phyloP scores from a whole-genome alignment of 345 rosid genomes.

The Sisymbrium altissimum region DNA sequence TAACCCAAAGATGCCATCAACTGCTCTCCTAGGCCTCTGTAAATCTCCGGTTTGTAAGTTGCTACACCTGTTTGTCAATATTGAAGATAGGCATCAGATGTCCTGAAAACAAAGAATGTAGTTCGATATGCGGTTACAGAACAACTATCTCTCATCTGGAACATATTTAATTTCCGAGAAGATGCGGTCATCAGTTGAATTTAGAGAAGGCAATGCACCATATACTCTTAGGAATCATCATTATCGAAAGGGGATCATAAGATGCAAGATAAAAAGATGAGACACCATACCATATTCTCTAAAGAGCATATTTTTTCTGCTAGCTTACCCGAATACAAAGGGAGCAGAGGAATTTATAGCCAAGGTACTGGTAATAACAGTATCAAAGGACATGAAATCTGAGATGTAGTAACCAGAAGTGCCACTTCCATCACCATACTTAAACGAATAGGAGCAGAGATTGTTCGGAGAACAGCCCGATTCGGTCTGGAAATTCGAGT shows the following conservation, averaged over 20 bases:
- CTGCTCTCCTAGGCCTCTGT: slow-evolving; percentile 77
- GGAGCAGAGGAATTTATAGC: slow-evolving; percentile 57
- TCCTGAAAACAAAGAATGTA: neutral
- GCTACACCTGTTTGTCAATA: slow-evolving; percentile 66
- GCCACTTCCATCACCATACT: slow-evolving; percentile 97
- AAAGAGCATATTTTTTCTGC: neutral
- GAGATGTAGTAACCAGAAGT: slow-evolving; percentile 82
- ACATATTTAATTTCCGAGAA: neutral
- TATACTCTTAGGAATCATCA: neutral
- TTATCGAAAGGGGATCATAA: neutral
- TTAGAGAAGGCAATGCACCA: neutral
- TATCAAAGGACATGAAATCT: slow-evolving; percentile 59
- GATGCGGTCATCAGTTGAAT: neutral
- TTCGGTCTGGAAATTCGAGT: slow-evolving; percentile 58
- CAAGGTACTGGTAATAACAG: slow-evolving; percentile 49
- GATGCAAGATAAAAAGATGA: neutral
- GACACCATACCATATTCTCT: too few relatives aligned
- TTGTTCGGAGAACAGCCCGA: slow-evolving; percentile 59
- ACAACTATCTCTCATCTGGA: neutral
- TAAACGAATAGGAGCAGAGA: slow-evolving; percentile 69
- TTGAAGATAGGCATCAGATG: slow-evolving; percentile 16
- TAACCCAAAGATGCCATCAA: slow-evolving; percentile 92
- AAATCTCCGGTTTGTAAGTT: slow-evolving; percentile 68
- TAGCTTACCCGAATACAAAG: slow-evolving; percentile 83
- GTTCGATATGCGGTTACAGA: neutral